A percentile compares a stretch with the other conserved stretches of the same genome.
Conservation (phyloP, 23 red algal genomes). For the Gracilaria vermiculophylla region DNA sequence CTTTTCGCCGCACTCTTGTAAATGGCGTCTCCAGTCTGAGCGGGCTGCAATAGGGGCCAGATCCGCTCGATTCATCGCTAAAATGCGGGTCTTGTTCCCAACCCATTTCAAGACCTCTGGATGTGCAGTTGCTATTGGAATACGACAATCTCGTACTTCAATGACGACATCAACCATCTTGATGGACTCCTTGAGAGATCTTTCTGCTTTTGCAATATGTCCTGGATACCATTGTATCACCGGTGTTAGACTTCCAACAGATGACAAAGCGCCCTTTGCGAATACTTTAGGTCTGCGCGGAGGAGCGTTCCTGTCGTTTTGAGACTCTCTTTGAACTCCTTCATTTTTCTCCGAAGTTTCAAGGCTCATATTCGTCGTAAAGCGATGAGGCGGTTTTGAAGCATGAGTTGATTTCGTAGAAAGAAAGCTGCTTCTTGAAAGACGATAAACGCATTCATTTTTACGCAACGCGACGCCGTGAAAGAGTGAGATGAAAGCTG, state of each 20-base stretch:
- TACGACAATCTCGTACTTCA: conserved; percentile 90
- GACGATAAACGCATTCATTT: neutral
- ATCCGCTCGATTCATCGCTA: conserved; percentile 94
- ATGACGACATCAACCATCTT: conserved; percentile 92
- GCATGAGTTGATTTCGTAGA: neutral
- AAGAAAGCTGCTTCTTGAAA: neutral
- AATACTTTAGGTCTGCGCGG: neutral
- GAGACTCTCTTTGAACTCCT: neutral
- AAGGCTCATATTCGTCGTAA: neutral
- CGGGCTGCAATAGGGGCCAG: conserved; percentile 69
- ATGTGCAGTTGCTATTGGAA: conserved; percentile 82
- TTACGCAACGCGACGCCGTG: neutral
- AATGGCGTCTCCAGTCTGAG: conserved; percentile 65
- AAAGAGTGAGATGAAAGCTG: neutral
- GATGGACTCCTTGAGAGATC: conserved; percentile 76
- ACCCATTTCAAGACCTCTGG: conserved; percentile 70
- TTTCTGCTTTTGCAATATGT: conserved; percentile 94
- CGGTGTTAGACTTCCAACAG: conserved; percentile 44
- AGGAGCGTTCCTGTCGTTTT: neutral
- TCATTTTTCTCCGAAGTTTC: neutral
- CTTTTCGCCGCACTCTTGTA: conserved; percentile 25
- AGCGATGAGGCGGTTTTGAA: neutral
- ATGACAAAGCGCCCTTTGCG: conserved; percentile 61
- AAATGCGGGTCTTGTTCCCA: conserved; percentile 66
- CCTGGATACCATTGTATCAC: conserved; percentile 95